Conservation (phyloP, 2,329 filamentous ascomycete genomes). For the Teratosphaeriaceae sp. region DNA sequence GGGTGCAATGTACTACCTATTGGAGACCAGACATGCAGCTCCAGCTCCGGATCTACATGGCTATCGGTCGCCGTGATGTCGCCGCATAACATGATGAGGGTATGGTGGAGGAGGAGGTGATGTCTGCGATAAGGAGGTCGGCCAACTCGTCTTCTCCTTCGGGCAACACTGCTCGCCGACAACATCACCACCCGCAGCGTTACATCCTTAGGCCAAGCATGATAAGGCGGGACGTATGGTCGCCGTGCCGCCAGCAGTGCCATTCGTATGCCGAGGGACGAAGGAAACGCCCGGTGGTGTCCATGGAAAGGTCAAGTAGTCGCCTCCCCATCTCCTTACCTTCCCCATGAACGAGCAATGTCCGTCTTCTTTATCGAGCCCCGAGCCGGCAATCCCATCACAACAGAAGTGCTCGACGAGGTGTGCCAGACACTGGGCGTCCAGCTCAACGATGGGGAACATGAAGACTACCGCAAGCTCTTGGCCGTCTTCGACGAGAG, state of each 20-base stretch:
- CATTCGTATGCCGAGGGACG: too few species aligned
- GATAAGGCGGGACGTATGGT: not conserved
- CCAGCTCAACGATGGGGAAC: conserved; percentile 28
- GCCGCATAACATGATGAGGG: too few species aligned
- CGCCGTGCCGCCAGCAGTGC: too few species aligned
- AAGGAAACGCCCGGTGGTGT: too few species aligned
- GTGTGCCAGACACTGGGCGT: conserved; percentile 30
- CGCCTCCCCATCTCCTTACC: not conserved
- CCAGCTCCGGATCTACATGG: too few species aligned
- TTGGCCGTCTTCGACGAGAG: conserved; percentile 36
- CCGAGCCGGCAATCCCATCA: conserved; percentile 29
- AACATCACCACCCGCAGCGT: not conserved
- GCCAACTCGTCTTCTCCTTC: not conserved
- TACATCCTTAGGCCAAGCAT: conserved; percentile 3
- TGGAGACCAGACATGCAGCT: too few species aligned
- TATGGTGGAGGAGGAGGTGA: not conserved
- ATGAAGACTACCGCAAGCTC: conserved; percentile 33
- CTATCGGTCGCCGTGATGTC: not conserved
- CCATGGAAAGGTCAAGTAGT: conserved; percentile 6
- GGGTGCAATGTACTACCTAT: too few species aligned
- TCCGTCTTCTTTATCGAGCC: conserved; percentile 33
- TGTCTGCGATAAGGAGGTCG: not conserved
- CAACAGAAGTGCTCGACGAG: conserved; percentile 25
- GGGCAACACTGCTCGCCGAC: not conserved
- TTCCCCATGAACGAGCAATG: conserved; percentile 19